Evolutionary conservation across 2,329 filamentous ascomycete species (phyloP).

Genomic region (Lasiodiplodia sp.): DNA sequence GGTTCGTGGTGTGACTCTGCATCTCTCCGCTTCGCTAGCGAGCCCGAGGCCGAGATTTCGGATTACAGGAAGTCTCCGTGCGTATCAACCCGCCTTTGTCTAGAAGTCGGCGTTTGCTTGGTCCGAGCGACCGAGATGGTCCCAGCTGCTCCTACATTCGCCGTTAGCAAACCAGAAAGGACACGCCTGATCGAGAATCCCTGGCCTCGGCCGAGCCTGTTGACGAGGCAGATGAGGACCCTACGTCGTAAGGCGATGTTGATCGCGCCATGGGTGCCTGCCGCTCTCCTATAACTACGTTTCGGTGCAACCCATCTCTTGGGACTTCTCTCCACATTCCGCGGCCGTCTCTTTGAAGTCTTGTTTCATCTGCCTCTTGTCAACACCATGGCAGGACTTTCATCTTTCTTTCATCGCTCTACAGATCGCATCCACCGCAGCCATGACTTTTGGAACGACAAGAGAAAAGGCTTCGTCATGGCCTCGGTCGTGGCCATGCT

Average conservation of each 20-base stretch:
- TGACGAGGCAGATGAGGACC: not conserved
- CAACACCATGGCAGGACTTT: slow-evolving; percentile 15
- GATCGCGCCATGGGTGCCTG: slow-evolving; percentile 14
- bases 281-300: not conserved
- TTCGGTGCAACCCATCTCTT: not conserved
- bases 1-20: not conserved
- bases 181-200: slow-evolving; percentile 2
- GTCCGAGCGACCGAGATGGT: slow-evolving; percentile 13
- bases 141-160: not conserved
- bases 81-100: not conserved
- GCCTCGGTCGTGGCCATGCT: slow-evolving; percentile 6
- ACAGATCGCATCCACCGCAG: slow-evolving; percentile 18
- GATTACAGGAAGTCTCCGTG: slow-evolving; percentile 2
- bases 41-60: slow-evolving; percentile 18
- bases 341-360: not conserved
- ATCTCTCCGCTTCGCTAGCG: not conserved
- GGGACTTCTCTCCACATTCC: not conserved
- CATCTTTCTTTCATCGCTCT: slow-evolving; percentile 22
- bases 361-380: not conserved
- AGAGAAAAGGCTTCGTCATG: slow-evolving; percentile 18
- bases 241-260: not conserved
- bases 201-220: slow-evolving; percentile 13
- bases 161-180: not conserved
- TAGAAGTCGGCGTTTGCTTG: not conserved
- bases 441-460: slow-evolving; percentile 26